Base-by-base conservation (phyloP, 2,329 filamentous ascomycete species). In the Trichoderma harzianum region DNA sequence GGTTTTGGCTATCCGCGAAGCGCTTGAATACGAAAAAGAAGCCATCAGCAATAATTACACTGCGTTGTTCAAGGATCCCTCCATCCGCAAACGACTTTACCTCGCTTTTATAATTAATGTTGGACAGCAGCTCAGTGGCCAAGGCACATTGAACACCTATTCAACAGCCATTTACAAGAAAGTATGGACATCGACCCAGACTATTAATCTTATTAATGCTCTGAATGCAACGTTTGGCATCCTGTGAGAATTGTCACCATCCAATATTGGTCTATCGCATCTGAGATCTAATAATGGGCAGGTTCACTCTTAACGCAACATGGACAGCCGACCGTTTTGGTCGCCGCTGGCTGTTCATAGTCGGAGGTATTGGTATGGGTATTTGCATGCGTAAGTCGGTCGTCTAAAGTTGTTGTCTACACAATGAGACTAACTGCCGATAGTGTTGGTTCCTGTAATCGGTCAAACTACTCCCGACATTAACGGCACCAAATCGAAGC, bases 291-390 rank as follows among this genome's bases (percentile, higher is more conserved):
- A 60, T 21, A 8, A 2, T 18, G 18, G 18, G 3, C 21, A 65
- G 62, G 5, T 65, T 65, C 62, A 65, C 62, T 8, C 62, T 64
- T 7, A 64, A 64, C 43, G 62, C 62, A 5, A 64, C 62, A 18
- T 64, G 62, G 62, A 65, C 62, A 26, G 62, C 62, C 14, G 62
- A 65, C 39, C 62, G 43, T 18, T 65, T 65, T 65, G 43, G 62
- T 32, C 43, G 62, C 8, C 62, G 39, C 0, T 65, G 62, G 62
- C 28, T 65, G 7, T 65, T 65, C 26, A 65, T 65, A n/a, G 5
- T 65, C 5, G 62, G 62, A 8, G 62, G 39, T 2, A 51, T 65
- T 26, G 62, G 62, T 4, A 65, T 65, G 39, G 62, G 62, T 12
- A 3, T 65, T 3, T 65, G 62, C 62, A 65, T 65, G 62, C 14